Evolutionary conservation across 768 basidiomycete species (phyloP).

Genomic region (Amanita molliuscula): DNA sequence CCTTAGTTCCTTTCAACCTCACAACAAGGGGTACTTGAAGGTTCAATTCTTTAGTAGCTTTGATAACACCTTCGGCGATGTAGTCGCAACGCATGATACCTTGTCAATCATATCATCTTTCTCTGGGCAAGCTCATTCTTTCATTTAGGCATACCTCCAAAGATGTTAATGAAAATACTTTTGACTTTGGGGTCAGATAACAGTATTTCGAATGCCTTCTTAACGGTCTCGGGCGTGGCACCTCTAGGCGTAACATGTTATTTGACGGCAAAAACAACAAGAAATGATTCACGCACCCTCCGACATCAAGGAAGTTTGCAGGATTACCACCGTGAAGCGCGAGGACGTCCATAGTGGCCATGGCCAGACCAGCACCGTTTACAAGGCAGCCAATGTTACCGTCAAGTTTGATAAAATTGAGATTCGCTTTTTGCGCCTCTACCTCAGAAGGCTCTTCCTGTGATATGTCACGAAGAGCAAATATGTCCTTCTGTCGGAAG

Average conservation of each 20-base stretch:
- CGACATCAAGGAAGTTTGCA: constrained; percentile 98
- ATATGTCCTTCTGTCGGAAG: constrained; percentile 91
- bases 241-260: constrained; percentile 42
- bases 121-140: background rate
- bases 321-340: constrained; percentile 93
- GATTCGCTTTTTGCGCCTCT: constrained; percentile 89
- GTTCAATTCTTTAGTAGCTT: constrained; percentile 86
- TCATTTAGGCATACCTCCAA: constrained; percentile 51
- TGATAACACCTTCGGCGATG: constrained; percentile 97
- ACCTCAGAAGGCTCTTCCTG: constrained; percentile 98
- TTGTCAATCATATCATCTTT: constrained; percentile 12
- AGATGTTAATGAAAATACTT: constrained; percentile 98
- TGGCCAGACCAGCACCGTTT: constrained; percentile 96
- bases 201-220: constrained; percentile 97
- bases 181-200: constrained; percentile 87
- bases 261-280: background rate
- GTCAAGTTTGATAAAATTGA: constrained; percentile 99
- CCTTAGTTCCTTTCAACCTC: constrained; percentile 94
- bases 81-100: constrained; percentile 99
- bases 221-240: constrained; percentile 98
- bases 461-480: constrained; percentile 78
- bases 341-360: constrained; percentile 99
- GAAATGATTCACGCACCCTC: constrained; percentile 50
- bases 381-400: constrained; percentile 96
- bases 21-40: constrained; percentile 86